Percentiles rank a stretch among this genome's conserved stretches.
These are phyloP conservation scores for Colletotrichum gloeosporioides DNA, from an alignment of 2,329 filamentous ascomycete genomes.

Conservation along the genomic window DNA sequence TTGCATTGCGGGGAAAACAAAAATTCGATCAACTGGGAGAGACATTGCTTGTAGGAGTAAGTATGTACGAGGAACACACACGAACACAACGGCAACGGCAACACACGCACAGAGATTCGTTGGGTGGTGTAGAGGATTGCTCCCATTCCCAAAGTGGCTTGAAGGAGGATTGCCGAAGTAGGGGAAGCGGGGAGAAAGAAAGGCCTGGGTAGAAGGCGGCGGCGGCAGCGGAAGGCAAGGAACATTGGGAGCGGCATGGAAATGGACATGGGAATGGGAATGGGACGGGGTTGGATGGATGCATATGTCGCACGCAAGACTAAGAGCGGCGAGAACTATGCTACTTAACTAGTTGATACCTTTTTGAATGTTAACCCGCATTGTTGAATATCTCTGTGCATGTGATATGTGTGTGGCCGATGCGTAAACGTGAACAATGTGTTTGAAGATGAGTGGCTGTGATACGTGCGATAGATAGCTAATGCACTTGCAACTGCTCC, in stretches of 20 bases:
- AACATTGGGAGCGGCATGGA: neutral
- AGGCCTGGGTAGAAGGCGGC: neutral
- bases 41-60: constrained; percentile 12
- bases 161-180: neutral
- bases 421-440: constrained; percentile 7
- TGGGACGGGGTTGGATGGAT: neutral
- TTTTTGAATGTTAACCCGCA: constrained; percentile 7
- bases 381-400: neutral
- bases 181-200: neutral
- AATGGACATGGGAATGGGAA: neutral
- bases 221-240: neutral
- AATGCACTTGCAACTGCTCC: neutral
- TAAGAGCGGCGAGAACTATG: neutral
- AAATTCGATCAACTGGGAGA: constrained; percentile 1
- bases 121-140: neutral
- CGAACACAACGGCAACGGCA: neutral
- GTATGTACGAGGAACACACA: neutral
- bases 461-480: neutral
- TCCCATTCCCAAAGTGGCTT: neutral
- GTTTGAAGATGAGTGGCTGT: constrained; percentile 6
- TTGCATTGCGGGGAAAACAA: constrained; percentile 15
- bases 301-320: neutral
- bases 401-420: neutral
- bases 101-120: neutral
- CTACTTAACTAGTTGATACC: neutral